Percentiles rank a stretch among this genome's conserved stretches.
Conservation (phyloP, 2,329 filamentous ascomycete species). For the Fusarium verticillioides region DNA sequence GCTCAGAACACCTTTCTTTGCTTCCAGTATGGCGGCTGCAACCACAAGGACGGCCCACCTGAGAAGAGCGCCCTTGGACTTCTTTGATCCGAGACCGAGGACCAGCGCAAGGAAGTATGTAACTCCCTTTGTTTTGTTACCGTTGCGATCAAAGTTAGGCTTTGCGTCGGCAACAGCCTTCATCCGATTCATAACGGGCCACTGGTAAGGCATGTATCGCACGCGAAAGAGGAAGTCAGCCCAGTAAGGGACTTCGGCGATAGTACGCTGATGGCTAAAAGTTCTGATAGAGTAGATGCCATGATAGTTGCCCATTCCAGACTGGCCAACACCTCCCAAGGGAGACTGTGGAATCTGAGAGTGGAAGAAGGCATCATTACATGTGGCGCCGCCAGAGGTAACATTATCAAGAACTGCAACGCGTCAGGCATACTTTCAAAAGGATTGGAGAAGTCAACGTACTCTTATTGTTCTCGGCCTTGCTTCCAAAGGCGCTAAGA, state of each 20-base stretch:
- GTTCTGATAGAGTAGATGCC: conserved; percentile 59
- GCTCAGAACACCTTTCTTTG: conserved; percentile 50
- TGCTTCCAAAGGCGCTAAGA: conserved; percentile 86
- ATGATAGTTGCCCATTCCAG: conserved; percentile 61
- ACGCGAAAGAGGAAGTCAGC: conserved; percentile 67
- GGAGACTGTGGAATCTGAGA: conserved; percentile 55
- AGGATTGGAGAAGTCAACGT: conserved; percentile 43
- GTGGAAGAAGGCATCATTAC: conserved; percentile 62
- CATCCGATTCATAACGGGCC: conserved; percentile 57
- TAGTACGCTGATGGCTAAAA: conserved; percentile 54
- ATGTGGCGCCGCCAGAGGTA: conserved; percentile 61
- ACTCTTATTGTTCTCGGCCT: conserved; percentile 80
- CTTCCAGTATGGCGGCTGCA: conserved; percentile 50
- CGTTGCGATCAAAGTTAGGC: conserved; percentile 72
- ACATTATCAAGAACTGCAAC: conserved; percentile 53
- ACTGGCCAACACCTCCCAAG: conserved; percentile 62
- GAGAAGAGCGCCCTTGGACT: conserved; percentile 60
- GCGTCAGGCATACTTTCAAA: conserved; percentile 30
- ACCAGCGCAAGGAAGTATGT: conserved; percentile 66
- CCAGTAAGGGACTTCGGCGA: conserved; percentile 53
- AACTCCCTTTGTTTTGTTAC: conserved; percentile 61
- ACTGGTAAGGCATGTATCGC: conserved; percentile 73
- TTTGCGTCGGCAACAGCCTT: conserved; percentile 55
- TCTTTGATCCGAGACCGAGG: conserved; percentile 62
- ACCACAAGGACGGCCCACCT: conserved; percentile 61